Evolutionary conservation across 495 filamentous ascomycete genomes (phyloP), one percentile per base, ranked within the genome.

Genomic region (Neurospora sp.): DNA sequence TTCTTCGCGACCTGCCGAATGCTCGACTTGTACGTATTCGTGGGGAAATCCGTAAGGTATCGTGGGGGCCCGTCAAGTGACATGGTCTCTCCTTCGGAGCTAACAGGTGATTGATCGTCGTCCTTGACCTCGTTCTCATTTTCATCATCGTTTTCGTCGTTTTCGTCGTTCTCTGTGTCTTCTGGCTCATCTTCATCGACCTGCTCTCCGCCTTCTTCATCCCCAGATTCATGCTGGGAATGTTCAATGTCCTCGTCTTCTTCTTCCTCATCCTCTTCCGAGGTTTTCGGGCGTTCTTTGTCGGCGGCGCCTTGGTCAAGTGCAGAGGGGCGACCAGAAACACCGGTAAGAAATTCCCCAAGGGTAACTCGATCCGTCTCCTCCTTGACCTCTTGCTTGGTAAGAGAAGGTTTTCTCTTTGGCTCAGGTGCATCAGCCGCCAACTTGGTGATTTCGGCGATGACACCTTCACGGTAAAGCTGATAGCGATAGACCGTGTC

Each of bases 401-500:
- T 60, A 11, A 70, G 23, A 2, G 73, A 23, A 6, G 72, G 23
- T 37, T 77, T 76, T 39, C 40, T 42, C 38, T 85, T 80, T 6
- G 79, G 71, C 35, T 84, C 81, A 38, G 80, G 79, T 54, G 83
- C 80, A 42, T 81, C 80, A 12, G 62, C 79, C 0, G 93, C 88
- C 37, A 98, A 84, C 80, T 96, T 96, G 49, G 87, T 81, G 70
- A 98, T 95, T 80, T 98, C 96, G 0, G 92, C 87, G 76, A 99
- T 95, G 23, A 99, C 96, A 46, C 96, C 96, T 82, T 99, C 96
- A 6, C 96, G 92, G 79, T 99, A 96, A 77, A 99, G 97, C 76
- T 98, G 96, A 78, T 97, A 93, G 46, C 93, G 92, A 80, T 99
- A 99, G 41, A 98, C 92, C 38, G 90, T 84, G 69, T 93, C 92